Evolutionary conservation across 2,329 filamentous ascomycete species (phyloP), one percentile per base, ranked within the genome.

Genomic region (Aureobasidium sp.): DNA sequence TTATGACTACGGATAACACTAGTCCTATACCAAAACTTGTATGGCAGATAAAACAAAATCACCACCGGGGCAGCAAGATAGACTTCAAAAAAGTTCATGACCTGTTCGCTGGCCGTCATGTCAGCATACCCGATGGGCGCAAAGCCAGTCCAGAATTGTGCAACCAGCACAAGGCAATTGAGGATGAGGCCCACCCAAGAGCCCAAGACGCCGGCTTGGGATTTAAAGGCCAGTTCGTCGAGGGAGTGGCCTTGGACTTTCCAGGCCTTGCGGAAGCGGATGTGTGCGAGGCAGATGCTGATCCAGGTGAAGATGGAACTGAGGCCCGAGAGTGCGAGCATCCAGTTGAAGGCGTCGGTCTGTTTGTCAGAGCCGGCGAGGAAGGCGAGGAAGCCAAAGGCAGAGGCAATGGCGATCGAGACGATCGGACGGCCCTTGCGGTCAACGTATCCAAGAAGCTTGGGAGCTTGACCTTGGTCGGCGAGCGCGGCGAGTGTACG

Each of bases 401-500:
- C 71, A 36, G 69, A 67, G 27, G 71, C 69, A 22, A 70, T 44
- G 51, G 62, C 63, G 47, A 86, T 79, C 57, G 81, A 81, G 66
- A 79, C 80, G 22, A 85, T 72, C 0, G 85, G 85, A 14, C 85
- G 83, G 34, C 85, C 85, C 37, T 79, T 71, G 65, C 80, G 80
- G 70, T 87, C 85, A 65, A 88, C 81, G 69, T 86, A 85, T 34
- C 80, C 77, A 37, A 87, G 76, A 67, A 84, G 76, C 64, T 74
- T 77, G 17, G 84, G 85, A 0, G 81, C 84, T 67, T 80, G 78
- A 52, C 76, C 71, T 74, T 95, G 91, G 73, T 96, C 91, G 48
- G 92, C 91, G 1, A 97, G 83, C 3, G 92, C 91, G 29, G 91
- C 90, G 8, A 97, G 84, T 2, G 92, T 97, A 68, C 93, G 87